Base-by-base conservation (phyloP, 2,329 filamentous ascomycete genomes). In the Verticillium nonalfalfae region DNA sequence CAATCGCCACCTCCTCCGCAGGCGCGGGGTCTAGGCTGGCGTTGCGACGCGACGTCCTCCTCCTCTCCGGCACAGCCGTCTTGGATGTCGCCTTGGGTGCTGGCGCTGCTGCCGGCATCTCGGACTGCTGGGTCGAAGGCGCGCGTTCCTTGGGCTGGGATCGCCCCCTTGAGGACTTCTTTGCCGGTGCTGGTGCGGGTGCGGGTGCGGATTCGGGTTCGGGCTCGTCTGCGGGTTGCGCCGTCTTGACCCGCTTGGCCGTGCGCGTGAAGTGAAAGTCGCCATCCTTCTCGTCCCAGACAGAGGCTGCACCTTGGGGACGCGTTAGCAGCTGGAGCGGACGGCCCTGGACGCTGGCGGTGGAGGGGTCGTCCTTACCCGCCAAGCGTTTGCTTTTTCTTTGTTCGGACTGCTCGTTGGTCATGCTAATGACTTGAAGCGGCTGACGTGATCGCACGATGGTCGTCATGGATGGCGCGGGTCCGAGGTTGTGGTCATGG, bases 251-350 rank as follows among this genome's bases (percentile, higher is more conserved):
- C 69, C 84, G 77, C 70, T 90, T 90, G 11, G 87, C 79, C 64
- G 82, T 86, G 67, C 90, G 85, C 65, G 87, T 86, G 72, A 93
- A 93, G 62, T 86, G 80, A 68, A 93, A 93, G 65, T 90, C 90
- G 68, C 90, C 90, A 77, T 90, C 87, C 69, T 90, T 84, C 73
- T 93, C 90, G 68, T 91, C 88, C 40, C 40, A 59, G 9, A 54
- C 31, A 34, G 58, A 59, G 31, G 45, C 31, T 10, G 45, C 31
- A 10, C 58, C 68, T 88, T 89, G 64, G 7, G n/a, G 45, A 31
- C 45, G 18, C 18, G 45, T 52, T 52, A 52, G 45, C 18, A 52
- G 18, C n/a, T 13, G 18, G n/a, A 18, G 11, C n/a, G n/a, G 45
- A 18, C 45, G 18, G 45, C 45, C 4, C 2, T 18, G 45, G 45